Conservation (phyloP, 208 protist genomes). For the Plasmodiophora brassicae region DNA sequence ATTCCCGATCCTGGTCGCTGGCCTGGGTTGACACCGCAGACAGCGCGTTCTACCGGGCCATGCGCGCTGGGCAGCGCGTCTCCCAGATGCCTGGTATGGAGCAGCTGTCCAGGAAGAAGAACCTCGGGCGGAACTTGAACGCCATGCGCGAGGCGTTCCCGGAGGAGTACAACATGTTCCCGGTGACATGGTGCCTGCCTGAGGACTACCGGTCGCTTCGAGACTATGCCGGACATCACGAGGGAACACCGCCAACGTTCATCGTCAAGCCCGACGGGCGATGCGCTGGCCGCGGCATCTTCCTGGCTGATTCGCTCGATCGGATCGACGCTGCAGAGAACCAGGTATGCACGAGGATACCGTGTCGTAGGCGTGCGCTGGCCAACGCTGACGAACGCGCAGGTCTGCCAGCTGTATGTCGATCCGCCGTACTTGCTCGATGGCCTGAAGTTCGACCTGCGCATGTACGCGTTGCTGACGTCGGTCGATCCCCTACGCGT, state of each 20-base stretch:
- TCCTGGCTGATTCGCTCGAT: not conserved
- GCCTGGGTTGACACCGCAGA: not conserved
- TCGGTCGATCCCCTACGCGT: constrained; percentile 49
- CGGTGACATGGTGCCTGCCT: not conserved
- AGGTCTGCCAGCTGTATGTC: constrained; percentile 34
- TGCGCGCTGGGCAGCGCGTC: not conserved
- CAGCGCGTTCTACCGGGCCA: not conserved
- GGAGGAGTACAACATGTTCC: not conserved
- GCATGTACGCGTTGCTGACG: constrained; percentile 29
- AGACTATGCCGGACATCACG: not conserved
- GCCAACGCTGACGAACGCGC: no score
- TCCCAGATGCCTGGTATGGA: constrained; percentile 3
- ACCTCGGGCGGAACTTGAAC: constrained; percentile 11
- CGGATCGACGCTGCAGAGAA: not conserved
- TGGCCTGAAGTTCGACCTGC: constrained; percentile 37
- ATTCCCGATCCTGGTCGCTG: no score
- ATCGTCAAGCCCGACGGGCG: constrained; percentile 38
- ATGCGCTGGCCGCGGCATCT: constrained; percentile 16
- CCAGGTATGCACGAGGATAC: not conserved
- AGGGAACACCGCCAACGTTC: not conserved
- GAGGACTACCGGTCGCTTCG: not conserved
- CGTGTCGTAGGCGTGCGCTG: not conserved
- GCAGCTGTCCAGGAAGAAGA: constrained; percentile 29
- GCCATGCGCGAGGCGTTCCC: not conserved
- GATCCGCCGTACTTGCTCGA: constrained; percentile 28